These are phyloP conservation scores for Sporobolomyces roseus DNA, from an alignment of 768 basidiomycete species.

Conservation along the genomic window DNA sequence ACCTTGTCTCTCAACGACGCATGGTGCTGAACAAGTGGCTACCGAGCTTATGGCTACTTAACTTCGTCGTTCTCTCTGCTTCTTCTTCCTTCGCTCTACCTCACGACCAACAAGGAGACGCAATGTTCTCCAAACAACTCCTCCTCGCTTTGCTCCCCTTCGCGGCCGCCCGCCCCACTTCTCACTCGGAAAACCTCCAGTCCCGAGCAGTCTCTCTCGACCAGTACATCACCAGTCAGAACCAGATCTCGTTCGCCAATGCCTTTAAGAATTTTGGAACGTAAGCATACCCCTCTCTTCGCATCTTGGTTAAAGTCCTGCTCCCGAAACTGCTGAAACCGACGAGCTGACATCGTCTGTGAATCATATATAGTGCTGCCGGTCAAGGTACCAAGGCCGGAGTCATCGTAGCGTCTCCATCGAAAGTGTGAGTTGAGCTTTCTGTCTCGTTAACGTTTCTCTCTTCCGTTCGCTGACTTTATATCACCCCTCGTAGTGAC, in stretches of 20 bases:
- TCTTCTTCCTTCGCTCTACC: background rate
- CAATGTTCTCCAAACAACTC: background rate
- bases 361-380: background rate
- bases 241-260: background rate
- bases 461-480: background rate
- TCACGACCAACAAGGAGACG: background rate
- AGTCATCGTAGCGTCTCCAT: slow-evolving; percentile 14
- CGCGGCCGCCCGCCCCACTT: background rate
- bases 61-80: background rate
- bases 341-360: slow-evolving; percentile 9
- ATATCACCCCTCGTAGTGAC: background rate
- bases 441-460: background rate
- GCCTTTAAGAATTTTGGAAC: slow-evolving; percentile 19
- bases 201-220: slow-evolving; percentile 8
- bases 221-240: background rate
- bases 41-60: too few species aligned
- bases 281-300: background rate
- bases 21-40: too few species aligned
- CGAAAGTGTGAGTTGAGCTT: background rate
- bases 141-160: slow-evolving; percentile 14
- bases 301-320: background rate
- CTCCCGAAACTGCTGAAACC: slow-evolving; percentile 10
- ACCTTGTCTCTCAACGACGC: too few species aligned
- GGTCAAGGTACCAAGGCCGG: slow-evolving; percentile 22
- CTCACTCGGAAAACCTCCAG: background rate